Percentiles rank a stretch among this genome's conserved stretches.
These are phyloP conservation scores for Hortaea werneckii DNA, from an alignment of 2,329 filamentous ascomycete species.

Conservation along the genomic window DNA sequence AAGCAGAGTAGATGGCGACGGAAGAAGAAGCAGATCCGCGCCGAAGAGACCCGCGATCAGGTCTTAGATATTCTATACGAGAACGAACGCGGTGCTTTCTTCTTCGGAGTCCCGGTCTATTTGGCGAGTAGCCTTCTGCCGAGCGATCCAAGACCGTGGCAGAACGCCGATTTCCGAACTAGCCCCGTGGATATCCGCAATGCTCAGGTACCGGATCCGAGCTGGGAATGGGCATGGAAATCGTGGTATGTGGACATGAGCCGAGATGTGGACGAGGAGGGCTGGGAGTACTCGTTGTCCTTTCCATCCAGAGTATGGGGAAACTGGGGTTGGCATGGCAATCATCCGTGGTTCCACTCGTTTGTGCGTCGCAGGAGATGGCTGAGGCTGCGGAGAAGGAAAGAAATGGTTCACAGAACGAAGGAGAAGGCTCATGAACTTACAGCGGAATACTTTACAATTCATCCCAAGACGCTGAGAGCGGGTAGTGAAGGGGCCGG, in stretches of 20 bases:
- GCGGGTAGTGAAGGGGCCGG: neutral
- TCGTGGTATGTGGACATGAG: slow-evolving; percentile 68
- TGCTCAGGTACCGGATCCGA: slow-evolving; percentile 86
- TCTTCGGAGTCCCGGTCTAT: slow-evolving; percentile 86
- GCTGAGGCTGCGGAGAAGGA: slow-evolving; percentile 70
- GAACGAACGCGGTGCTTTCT: slow-evolving; percentile 82
- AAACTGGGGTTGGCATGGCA: slow-evolving; percentile 65
- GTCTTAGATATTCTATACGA: slow-evolving; percentile 87
- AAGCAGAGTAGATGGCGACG: neutral
- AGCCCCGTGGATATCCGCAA: slow-evolving; percentile 65
- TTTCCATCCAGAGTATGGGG: slow-evolving; percentile 44
- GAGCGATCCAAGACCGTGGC: slow-evolving; percentile 80
- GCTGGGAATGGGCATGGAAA: slow-evolving; percentile 81
- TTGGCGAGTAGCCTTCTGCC: slow-evolving; percentile 74
- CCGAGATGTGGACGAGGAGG: slow-evolving; percentile 75
- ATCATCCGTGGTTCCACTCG: slow-evolving; percentile 83
- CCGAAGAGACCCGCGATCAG: slow-evolving; percentile 27
- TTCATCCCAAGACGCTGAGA: slow-evolving; percentile 37
- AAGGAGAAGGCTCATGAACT: slow-evolving; percentile 53
- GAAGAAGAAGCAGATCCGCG: slow-evolving; percentile 2
- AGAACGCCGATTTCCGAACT: slow-evolving; percentile 48
- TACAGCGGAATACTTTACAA: slow-evolving; percentile 69
- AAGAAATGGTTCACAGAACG: slow-evolving; percentile 33
- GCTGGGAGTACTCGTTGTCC: slow-evolving; percentile 92
- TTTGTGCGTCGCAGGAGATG: slow-evolving; percentile 86